Evolutionary conservation across 495 filamentous ascomycete species (phyloP), one percentile per base, ranked within the genome.

Genomic region (Cercophora samala): DNA sequence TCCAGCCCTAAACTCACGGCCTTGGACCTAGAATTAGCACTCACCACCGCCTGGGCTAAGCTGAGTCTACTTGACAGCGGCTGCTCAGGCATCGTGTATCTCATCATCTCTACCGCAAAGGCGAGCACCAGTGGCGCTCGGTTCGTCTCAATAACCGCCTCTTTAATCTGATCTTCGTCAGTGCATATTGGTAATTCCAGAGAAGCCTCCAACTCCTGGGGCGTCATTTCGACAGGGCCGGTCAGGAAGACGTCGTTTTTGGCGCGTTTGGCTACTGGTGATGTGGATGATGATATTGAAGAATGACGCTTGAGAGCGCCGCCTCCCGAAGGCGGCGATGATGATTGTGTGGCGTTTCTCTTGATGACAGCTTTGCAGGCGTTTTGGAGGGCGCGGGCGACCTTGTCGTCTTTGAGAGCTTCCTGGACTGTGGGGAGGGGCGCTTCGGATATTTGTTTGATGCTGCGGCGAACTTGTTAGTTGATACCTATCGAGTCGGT

Each of bases 61-160:
- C 91, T 93, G 23, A 95, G 76, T 54, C 91, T 82, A 69, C 91
- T 92, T 5, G 90, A 93, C n/a, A 89, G 80, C 4, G 92, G 92
- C 73, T 96, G 92, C 66, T 89, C 87, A 0, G 91, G 90, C 88
- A 92, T 93, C 0, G 91, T 93, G 71, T 89, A 87, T 62, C 88
- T 89, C 58, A 93, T 70, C 61, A 93, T 74, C 66, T 84, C 84
- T 18, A 93, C 84, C 1, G 90, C 90, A 77, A 94, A 95, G 6
- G 92, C 92, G 19, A 96, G 79, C 11, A 94, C 89, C 25, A 96
- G 79, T 5, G 92, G 92, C 15, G 92, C 92, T 46, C 92, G 81
- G 72, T 95, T 96, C 11, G 91, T 94, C 56, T 86, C 76, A 0
- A 96, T 69, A 15, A 83, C 76, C n/a, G 83, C 85, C 11, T 78